Evolutionary conservation across 768 basidiomycete species (phyloP).

Genomic region (Suillus ampliporus): DNA sequence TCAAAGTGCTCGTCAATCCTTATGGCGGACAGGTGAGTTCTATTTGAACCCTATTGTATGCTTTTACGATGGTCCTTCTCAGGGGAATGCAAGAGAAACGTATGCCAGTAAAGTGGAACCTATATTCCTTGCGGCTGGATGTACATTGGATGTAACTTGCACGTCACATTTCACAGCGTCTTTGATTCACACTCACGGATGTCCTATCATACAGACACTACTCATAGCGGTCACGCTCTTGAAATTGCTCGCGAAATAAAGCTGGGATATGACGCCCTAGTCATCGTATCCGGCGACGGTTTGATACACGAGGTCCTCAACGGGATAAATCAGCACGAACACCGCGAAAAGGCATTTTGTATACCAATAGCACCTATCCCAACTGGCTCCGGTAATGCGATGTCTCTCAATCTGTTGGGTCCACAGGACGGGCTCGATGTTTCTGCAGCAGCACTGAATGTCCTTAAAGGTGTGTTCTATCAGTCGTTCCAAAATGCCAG

Average conservation of each 20-base stretch:
- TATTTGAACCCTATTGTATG: neutral
- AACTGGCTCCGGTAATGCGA: conserved; percentile 81
- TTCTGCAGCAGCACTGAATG: conserved; percentile 75
- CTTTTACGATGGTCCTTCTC: conserved; percentile 11
- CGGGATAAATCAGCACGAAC: conserved; percentile 71
- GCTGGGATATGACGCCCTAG: conserved; percentile 72
- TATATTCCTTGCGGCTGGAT: conserved; percentile 70
- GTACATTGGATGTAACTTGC: conserved; percentile 68
- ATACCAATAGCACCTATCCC: conserved; percentile 82
- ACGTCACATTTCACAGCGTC: neutral
- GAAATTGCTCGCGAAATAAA: conserved; percentile 63
- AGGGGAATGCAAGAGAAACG: conserved; percentile 66
- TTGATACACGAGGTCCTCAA: conserved; percentile 85
- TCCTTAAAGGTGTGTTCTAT: conserved; percentile 67
- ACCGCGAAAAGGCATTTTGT: conserved; percentile 62
- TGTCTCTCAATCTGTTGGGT: conserved; percentile 76
- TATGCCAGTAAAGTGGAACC: conserved; percentile 71
- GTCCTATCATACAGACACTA: conserved; percentile 56
- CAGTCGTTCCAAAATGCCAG: neutral
- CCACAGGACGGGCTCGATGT: conserved; percentile 71
- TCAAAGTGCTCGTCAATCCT: conserved; percentile 83
- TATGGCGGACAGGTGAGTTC: conserved; percentile 72
- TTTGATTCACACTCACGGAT: neutral
- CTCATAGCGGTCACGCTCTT: conserved; percentile 63
- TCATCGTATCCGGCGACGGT: conserved; percentile 84